Percentiles rank a stretch among this genome's conserved stretches.
Conservation (phyloP, 2,329 filamentous ascomycete genomes). For the Bipolaris oryzae region DNA sequence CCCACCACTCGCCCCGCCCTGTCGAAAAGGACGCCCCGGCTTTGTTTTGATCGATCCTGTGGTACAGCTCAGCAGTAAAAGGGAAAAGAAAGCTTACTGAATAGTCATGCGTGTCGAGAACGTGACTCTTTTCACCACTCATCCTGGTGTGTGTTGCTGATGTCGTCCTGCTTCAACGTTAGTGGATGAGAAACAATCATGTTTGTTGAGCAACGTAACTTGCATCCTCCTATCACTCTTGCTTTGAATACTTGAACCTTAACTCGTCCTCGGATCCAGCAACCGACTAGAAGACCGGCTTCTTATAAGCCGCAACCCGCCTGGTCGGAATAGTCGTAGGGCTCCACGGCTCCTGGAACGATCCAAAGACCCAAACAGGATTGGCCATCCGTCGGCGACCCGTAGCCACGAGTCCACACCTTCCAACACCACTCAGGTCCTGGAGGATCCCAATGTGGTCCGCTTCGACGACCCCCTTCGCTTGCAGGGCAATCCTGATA, state of each 20-base stretch:
- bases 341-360: conserved; percentile 10
- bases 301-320: conserved; percentile 5
- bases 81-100: neutral
- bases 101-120: neutral
- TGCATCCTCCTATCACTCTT: neutral
- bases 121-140: neutral
- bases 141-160: neutral
- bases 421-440: conserved; percentile 7
- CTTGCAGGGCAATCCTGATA: conserved; percentile 16
- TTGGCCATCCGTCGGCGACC: neutral
- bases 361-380: conserved; percentile 14
- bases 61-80: neutral
- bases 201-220: neutral
- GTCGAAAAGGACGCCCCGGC: conserved; percentile 22
- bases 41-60: conserved; percentile 9
- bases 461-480: conserved; percentile 2
- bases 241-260: neutral
- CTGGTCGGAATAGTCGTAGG: conserved; percentile 3
- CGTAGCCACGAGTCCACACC: neutral
- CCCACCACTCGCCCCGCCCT: conserved; percentile 23
- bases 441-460: conserved; percentile 17
- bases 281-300: neutral
- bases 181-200: neutral
- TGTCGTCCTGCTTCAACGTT: too few relatives aligned
- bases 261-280: neutral